Base-by-base conservation (phyloP, 306 rosid genomes). In the Cicer arietinum region DNA sequence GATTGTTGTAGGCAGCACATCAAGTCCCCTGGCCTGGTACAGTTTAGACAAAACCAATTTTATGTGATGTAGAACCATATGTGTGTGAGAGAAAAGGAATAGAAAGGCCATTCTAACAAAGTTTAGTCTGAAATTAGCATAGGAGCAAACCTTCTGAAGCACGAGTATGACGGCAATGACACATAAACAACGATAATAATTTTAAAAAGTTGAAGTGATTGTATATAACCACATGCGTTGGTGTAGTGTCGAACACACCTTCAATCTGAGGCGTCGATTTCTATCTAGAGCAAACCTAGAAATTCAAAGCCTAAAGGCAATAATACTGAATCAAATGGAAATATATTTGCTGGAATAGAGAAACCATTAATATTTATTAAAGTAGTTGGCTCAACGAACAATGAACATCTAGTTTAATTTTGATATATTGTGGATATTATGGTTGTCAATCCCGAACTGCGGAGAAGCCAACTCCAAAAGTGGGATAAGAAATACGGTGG, bases 1-100 rank as follows among this genome's bases (percentile, higher is more conserved):
- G 67, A 91, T 87, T 57, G 96, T 93, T 50, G 97, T 91, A 20
- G 97, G 98, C 73, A 89, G 81, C 77, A 89, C 96, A 56, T 93
- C 92, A 13, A 89, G 86, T 69, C 97, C 97, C 79, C 98, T 88
- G 20, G 97, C 97, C 97, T 91, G 80, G 61, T 22, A 40, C 60
- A 61, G 42, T 44, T 59, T 79, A 63, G 57, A 70, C 12, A 60
- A 43, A 6, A 69, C 18, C 43, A 79, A 8, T 66, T 54, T 66
- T 4, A 20, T 46, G 9, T 46, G 8, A 56, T 9, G 70, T 37
- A 47, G 62, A 65, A 73, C 47, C 74, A 12, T 30, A 3, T 44
- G 79, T 66, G 10, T 6, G 64, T 18, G 64, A 6, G 44, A 11
- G 50, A 58, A 6, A 73, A 42, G 45, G 10, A 8, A 51, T 6